Conservation (phyloP, 2,329 filamentous ascomycete species). For the Phyllosticta citribraziliensis region DNA sequence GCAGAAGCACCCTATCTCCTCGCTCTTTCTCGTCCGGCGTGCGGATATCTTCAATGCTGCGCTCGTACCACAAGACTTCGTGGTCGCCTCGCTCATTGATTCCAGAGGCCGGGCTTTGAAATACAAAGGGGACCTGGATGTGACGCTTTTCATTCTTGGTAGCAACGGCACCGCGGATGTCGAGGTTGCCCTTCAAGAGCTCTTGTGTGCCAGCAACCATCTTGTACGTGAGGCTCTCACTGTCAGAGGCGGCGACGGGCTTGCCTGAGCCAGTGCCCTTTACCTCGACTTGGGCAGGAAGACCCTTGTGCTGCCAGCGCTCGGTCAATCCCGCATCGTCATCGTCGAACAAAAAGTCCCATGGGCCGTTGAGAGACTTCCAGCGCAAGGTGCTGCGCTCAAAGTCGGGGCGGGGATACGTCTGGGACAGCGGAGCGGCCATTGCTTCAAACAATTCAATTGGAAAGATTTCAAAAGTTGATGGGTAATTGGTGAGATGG, state of each 20-base stretch:
- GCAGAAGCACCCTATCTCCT: conserved; percentile 37
- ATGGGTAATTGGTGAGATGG: neutral
- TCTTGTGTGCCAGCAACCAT: conserved; percentile 41
- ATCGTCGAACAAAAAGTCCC: conserved; percentile 59
- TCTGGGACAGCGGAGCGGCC: neutral
- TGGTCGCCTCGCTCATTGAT: conserved; percentile 53
- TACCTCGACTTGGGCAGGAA: conserved; percentile 37
- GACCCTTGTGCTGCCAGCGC: conserved; percentile 44
- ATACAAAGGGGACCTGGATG: conserved; percentile 56
- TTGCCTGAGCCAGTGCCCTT: conserved; percentile 8
- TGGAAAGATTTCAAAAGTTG: neutral
- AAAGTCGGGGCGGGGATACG: conserved; percentile 58
- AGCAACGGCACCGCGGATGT: conserved; percentile 20
- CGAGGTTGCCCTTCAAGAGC: conserved; percentile 38
- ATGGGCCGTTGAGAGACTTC: conserved; percentile 52
- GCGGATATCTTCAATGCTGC: conserved; percentile 41
- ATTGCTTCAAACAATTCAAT: neutral
- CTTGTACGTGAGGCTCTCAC: conserved; percentile 34
- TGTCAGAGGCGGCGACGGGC: conserved; percentile 15
- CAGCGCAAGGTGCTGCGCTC: conserved; percentile 46
- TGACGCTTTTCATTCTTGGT: conserved; percentile 36
- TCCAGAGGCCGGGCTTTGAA: conserved; percentile 54
- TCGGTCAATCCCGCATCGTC: conserved; percentile 45
- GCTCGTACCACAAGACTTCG: conserved; percentile 59
- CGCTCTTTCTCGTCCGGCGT: conserved; percentile 29